phyloP scores from a whole-genome alignment of 768 basidiomycete genomes.

The Amanita thiersii region DNA sequence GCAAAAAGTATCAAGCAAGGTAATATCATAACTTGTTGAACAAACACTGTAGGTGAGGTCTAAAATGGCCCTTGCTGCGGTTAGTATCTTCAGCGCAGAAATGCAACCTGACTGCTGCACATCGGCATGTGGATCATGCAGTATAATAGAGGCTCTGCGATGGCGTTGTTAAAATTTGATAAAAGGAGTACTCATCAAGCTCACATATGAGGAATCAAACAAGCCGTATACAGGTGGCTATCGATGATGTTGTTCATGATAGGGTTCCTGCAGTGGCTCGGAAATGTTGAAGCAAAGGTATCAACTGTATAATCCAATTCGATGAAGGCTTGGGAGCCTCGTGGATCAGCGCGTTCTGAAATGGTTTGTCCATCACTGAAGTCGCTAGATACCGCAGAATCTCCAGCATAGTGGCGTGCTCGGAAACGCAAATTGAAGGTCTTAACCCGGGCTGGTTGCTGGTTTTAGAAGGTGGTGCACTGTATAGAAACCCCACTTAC shows the following conservation, averaged over 20 bases:
- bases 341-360: constrained; percentile 45
- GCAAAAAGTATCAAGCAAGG: constrained; percentile 62
- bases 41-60: constrained; percentile 59
- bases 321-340: constrained; percentile 54
- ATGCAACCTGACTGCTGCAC: constrained; percentile 49
- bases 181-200: constrained; percentile 9
- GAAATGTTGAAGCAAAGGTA: constrained; percentile 53
- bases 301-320: constrained; percentile 52
- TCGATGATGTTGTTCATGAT: constrained; percentile 50
- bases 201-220: constrained; percentile 35
- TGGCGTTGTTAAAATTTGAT: constrained; percentile 7
- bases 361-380: constrained; percentile 27
- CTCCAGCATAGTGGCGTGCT: constrained; percentile 51
- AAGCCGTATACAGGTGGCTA: constrained; percentile 45
- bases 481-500: constrained; percentile 22
- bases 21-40: constrained; percentile 67
- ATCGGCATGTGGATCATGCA: constrained; percentile 74
- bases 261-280: constrained; percentile 46
- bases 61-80: constrained; percentile 56
- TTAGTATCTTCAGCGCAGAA: constrained; percentile 62
- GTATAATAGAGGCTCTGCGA: constrained; percentile 52
- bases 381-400: constrained; percentile 35
- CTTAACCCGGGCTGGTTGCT: constrained; percentile 39
- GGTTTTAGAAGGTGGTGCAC: background rate
- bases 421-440: constrained; percentile 62